phyloP scores from a whole-genome alignment of 1,284 basidiomycete genomes.

The Tilletia indica region DNA sequence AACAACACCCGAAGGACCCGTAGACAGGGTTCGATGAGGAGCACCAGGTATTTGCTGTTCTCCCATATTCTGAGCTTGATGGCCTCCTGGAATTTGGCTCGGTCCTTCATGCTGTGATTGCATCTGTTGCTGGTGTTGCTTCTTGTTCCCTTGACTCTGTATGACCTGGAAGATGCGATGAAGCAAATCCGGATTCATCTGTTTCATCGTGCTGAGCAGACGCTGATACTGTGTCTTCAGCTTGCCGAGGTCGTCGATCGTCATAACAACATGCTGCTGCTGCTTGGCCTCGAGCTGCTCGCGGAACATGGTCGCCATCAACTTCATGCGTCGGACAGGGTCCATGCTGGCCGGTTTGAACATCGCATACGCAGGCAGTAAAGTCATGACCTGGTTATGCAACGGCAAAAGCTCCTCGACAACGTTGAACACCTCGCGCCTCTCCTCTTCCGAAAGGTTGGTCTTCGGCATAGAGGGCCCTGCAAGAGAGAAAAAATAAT shows the following conservation, averaged over 20 bases:
- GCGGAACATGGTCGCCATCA: not conserved
- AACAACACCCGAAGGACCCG: slow-evolving; percentile 6
- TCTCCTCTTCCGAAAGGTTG: slow-evolving; percentile 1
- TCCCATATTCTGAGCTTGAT: not conserved
- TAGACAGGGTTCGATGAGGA: not conserved
- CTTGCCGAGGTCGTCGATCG: slow-evolving; percentile 7
- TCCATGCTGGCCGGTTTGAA: not conserved
- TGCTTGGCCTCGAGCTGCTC: slow-evolving; percentile 7
- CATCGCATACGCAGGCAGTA: slow-evolving; percentile 8
- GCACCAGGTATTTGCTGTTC: slow-evolving; percentile 21
- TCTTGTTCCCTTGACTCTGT: not conserved
- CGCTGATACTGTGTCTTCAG: slow-evolving; percentile 10
- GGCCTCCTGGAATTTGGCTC: not conserved
- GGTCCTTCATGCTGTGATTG: no score
- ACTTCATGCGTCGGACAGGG: slow-evolving; percentile 7
- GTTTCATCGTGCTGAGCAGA: slow-evolving; percentile 6
- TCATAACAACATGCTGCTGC: not conserved
- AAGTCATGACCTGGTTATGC: not conserved
- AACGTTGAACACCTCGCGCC: not conserved
- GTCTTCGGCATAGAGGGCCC: slow-evolving; percentile 3
- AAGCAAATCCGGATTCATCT: not conserved
- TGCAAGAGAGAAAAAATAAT: not conserved
- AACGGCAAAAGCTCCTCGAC: not conserved
- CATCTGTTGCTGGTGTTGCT: not conserved
- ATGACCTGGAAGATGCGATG: not conserved